phyloP scores from a whole-genome alignment of 108 stramenopile genomes.

The Pseudonitzschia delicatissima region DNA sequence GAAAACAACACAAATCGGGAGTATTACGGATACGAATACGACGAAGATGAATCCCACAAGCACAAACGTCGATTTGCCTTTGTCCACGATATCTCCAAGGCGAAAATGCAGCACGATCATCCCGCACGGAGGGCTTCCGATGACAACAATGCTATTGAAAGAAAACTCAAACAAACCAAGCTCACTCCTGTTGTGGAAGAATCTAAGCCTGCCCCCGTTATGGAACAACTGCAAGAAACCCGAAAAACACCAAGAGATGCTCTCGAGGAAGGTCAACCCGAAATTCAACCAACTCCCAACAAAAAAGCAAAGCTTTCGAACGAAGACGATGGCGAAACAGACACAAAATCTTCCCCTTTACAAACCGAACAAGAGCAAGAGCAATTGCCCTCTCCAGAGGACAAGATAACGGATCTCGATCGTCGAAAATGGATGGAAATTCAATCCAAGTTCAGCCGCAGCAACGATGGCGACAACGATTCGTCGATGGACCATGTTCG shows the following conservation, averaged over 20 bases:
- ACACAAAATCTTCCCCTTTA: neutral
- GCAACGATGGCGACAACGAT: neutral
- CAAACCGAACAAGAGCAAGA: neutral
- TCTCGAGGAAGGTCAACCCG: no score
- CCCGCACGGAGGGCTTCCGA: conserved; percentile 8
- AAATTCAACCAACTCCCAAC: no score
- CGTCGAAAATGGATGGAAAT: conserved; percentile 25
- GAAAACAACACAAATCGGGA: conserved; percentile 8
- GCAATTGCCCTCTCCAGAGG: neutral
- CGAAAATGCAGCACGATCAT: conserved; percentile 46
- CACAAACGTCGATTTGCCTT: conserved; percentile 52
- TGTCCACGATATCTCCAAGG: conserved; percentile 42
- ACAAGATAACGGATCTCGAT: conserved; percentile 18
- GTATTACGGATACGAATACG: neutral
- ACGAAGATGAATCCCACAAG: conserved; percentile 11
- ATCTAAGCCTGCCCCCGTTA: neutral
- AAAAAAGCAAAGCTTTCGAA: neutral
- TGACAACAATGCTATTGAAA: neutral
- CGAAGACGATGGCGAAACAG: neutral
- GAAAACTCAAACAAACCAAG: neutral
- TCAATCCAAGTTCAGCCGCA: conserved; percentile 12
- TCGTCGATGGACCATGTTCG: no score
- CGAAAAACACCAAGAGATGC: neutral
- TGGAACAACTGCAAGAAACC: neutral
- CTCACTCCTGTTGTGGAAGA: neutral